Conservation (phyloP, 1,139 yeast genomes). For the Yamadazyma pseudoaaseri region DNA sequence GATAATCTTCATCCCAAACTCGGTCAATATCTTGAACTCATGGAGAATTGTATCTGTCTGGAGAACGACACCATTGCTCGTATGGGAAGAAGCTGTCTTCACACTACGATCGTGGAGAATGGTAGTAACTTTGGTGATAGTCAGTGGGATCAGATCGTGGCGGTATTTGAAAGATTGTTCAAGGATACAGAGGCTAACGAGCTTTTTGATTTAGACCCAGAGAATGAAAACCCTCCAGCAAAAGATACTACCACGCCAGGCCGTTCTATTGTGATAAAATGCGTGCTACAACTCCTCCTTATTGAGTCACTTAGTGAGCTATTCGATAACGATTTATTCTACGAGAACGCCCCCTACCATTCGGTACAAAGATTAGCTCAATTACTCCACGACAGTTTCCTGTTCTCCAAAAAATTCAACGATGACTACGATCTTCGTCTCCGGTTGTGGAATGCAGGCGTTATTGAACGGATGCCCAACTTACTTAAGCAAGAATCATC, state of each 20-base stretch:
- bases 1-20: slow-evolving; percentile 69
- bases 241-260: slow-evolving; percentile 1
- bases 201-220: slow-evolving; percentile 70
- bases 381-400: slow-evolving; percentile 66
- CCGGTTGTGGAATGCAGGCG: slow-evolving; percentile 86
- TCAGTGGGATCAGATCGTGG: slow-evolving; percentile 77
- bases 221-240: slow-evolving; percentile 12
- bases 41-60: slow-evolving; percentile 89
- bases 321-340: slow-evolving; percentile 68
- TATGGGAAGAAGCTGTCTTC: slow-evolving; percentile 87
- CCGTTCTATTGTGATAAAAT: slow-evolving; percentile 73
- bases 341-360: slow-evolving; percentile 63
- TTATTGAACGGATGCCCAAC: slow-evolving; percentile 90
- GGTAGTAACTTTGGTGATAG: slow-evolving; percentile 55
- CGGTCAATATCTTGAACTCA: slow-evolving; percentile 71
- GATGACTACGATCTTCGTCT: slow-evolving; percentile 85
- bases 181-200: slow-evolving; percentile 84
- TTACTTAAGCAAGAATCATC: slow-evolving; percentile 88
- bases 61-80: slow-evolving; percentile 96
- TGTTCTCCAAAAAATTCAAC: slow-evolving; percentile 83
- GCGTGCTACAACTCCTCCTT: slow-evolving; percentile 85
- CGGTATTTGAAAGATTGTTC: slow-evolving; percentile 66
- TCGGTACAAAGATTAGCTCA: slow-evolving; percentile 59
- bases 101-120: slow-evolving; percentile 74
- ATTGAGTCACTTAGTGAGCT: slow-evolving; percentile 85